phyloP scores from a whole-genome alignment of 2,329 filamentous ascomycete genomes.

The Tetracladium maxilliforme region DNA sequence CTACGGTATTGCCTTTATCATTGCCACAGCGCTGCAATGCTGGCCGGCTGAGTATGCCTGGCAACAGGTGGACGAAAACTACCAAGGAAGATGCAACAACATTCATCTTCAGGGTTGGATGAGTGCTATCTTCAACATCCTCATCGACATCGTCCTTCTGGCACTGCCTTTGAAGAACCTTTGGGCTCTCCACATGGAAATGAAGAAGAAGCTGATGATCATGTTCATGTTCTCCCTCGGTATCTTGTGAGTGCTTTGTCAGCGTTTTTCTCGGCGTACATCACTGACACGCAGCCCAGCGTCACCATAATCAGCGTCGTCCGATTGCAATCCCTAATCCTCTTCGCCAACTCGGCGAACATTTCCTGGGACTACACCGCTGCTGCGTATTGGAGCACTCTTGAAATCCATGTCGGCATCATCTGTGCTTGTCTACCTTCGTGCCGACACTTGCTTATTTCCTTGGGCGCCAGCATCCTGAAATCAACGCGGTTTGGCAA shows the following conservation, averaged over 20 bases:
- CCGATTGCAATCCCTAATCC: slow-evolving; percentile 9
- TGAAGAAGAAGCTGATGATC: slow-evolving; percentile 32
- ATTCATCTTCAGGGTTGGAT: slow-evolving; percentile 33
- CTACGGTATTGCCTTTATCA: slow-evolving; percentile 24
- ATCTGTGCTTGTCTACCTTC: slow-evolving; percentile 12
- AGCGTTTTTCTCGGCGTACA: slow-evolving; percentile 1
- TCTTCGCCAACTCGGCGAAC: slow-evolving; percentile 8
- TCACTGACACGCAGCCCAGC: slow-evolving; percentile 5
- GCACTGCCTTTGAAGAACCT: slow-evolving; percentile 31
- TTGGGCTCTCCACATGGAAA: slow-evolving; percentile 23
- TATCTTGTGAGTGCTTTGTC: slow-evolving; percentile 15
- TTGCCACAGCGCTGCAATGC: slow-evolving; percentile 33
- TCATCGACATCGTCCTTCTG: slow-evolving; percentile 35
- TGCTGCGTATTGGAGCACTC: slow-evolving; percentile 9
- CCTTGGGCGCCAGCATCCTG: no score
- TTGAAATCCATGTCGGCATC: slow-evolving; percentile 11
- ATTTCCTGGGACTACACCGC: slow-evolving; percentile 10
- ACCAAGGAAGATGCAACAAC: slow-evolving; percentile 30
- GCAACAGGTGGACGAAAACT: slow-evolving; percentile 32
- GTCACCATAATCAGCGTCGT: slow-evolving; percentile 11
- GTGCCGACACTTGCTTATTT: slow-evolving; percentile 8
- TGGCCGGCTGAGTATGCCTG: slow-evolving; percentile 34
- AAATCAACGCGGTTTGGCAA: no score
- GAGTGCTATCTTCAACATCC: slow-evolving; percentile 36
- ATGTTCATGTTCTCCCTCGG: slow-evolving; percentile 36